Evolutionary conservation across 768 basidiomycete genomes (phyloP), one percentile per base, ranked within the genome.

Genomic region (Tulasnella sp.): DNA sequence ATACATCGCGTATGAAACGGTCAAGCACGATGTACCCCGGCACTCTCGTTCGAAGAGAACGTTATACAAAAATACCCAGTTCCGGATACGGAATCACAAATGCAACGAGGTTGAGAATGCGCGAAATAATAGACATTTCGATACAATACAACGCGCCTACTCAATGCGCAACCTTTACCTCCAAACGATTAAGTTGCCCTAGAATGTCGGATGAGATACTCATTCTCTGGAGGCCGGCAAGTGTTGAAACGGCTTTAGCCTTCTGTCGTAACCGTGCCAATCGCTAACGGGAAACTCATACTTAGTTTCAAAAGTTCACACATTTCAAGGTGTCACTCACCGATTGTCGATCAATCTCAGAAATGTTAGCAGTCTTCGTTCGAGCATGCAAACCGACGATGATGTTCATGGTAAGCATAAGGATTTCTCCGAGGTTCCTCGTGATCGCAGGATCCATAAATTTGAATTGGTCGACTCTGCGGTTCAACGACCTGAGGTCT

Each of bases 371-470:
- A 87, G 86, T 85, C 97, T 97, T 79, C 91, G 87, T 79, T 89
- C 90, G 71, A 79, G 92, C 92, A 82, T 97, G 93, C 21, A 97
- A 90, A 19, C 89, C 91, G 74, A 93, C 92, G 38, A 99, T 90
- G 39, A 92, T 91, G 83, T 96, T 95, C 98, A 99, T 99, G 31
- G 95, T 93, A 52, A 96, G 89, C 44, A 94, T 90, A 74, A 99
- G 88, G 84, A 98, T 94, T 2, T 90, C 90, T 83, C 95, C 95
- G 84, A 99, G 85, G 86, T 97, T 98, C 81, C 93, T 91, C 83
- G 96, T 94, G 83, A 98, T 87, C 2, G 94, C 89, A 71, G 87
- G 87, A 82, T 97, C 94, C 78, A 97, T 93, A 24, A 95, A 91
- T 84, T 92, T 92, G 87, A 98, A 97, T 82, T 96, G 93, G 83